These are phyloP conservation scores for Leucocoprinus birnbaumii DNA, from an alignment of 768 basidiomycete genomes.

Conservation along the genomic window DNA sequence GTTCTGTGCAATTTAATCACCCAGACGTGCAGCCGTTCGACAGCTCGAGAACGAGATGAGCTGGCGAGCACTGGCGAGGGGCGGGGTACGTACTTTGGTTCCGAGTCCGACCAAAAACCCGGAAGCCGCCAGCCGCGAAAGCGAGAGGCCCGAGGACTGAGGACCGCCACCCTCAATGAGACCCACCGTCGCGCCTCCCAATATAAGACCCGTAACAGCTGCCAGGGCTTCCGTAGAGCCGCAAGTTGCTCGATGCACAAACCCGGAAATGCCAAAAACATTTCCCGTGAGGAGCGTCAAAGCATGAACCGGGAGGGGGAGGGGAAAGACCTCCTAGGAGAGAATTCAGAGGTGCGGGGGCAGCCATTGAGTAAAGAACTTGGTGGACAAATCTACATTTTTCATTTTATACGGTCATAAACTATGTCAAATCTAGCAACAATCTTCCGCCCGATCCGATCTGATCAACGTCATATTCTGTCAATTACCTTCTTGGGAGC, in stretches of 20 bases:
- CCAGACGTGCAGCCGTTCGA: conserved; percentile 67
- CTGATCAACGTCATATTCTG: not conserved
- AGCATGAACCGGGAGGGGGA: conserved; percentile 50
- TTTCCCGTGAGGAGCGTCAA: conserved; percentile 52
- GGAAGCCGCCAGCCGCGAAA: conserved; percentile 35
- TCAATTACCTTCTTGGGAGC: no score
- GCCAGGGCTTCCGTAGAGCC: conserved; percentile 40
- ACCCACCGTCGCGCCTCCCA: conserved; percentile 45
- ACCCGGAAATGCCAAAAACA: conserved; percentile 61
- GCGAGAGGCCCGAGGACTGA: conserved; percentile 19
- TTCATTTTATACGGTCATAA: conserved; percentile 5
- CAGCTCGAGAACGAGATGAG: conserved; percentile 31
- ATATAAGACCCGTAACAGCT: conserved; percentile 42
- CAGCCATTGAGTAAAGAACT: conserved; percentile 25
- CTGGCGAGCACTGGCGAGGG: not conserved
- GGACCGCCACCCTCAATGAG: conserved; percentile 35
- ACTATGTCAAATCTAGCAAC: not conserved
- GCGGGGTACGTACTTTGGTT: conserved; percentile 38
- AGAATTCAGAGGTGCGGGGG: conserved; percentile 46
- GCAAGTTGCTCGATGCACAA: conserved; percentile 47
- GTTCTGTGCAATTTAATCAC: conserved; percentile 25
- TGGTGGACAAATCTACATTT: not conserved
- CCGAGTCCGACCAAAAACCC: conserved; percentile 60
- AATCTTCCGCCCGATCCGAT: not conserved
- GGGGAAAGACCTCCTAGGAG: conserved; percentile 52